These are phyloP conservation scores for Tulasnella sp. DNA, from an alignment of 768 basidiomycete species.

Conservation along the genomic window DNA sequence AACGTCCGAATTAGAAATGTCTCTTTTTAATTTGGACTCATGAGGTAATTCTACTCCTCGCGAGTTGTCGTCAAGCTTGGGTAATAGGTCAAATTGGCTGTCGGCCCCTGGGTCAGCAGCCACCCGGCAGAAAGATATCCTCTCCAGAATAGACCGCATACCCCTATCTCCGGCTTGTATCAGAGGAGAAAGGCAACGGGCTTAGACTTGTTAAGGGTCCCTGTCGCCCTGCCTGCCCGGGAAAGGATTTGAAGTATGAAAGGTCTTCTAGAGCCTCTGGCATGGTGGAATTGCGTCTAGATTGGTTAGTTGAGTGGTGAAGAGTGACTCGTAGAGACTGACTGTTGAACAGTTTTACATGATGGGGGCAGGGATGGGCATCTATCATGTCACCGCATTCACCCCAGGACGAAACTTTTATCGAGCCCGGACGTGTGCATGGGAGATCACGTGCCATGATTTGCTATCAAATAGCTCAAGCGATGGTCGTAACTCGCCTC, in stretches of 20 bases:
- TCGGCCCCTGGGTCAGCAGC: not conserved
- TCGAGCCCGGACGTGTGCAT: not conserved
- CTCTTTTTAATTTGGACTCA: not conserved
- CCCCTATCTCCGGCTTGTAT: not conserved
- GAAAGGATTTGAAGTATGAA: too few species aligned
- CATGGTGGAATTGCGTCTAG: not conserved
- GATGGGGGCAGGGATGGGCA: not conserved
- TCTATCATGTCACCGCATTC: not conserved
- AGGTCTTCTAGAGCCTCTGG: too few species aligned
- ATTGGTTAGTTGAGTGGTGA: not conserved
- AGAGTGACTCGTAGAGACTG: not conserved
- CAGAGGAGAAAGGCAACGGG: not conserved
- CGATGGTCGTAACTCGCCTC: not conserved
- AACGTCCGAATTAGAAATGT: not conserved
- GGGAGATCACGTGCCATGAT: too few species aligned
- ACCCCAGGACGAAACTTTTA: not conserved
- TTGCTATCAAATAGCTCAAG: too few species aligned
- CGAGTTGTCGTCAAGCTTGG: too few species aligned
- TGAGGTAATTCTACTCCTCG: not conserved
- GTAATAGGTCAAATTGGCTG: not conserved
- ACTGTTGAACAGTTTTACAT: not conserved
- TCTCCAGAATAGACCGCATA: not conserved
- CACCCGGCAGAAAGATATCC: not conserved
- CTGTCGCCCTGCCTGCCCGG: too few species aligned
- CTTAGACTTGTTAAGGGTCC: too few species aligned